A percentile compares a stretch with the other conserved stretches of the same genome.
Evolutionary conservation across 257 asterid genomes (phyloP).

Genomic region (Paraleonurus japonicus): DNA sequence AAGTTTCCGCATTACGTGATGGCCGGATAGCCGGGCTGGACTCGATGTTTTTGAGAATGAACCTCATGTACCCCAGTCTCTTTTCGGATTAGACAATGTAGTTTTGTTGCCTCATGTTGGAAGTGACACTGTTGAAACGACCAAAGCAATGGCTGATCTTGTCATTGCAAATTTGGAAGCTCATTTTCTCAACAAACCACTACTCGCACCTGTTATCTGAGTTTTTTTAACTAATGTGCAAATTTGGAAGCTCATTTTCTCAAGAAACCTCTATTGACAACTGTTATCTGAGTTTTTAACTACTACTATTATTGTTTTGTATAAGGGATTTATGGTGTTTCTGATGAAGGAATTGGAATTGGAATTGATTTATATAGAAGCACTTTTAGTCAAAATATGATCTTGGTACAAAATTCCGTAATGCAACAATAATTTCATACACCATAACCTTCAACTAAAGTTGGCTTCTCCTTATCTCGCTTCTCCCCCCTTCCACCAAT

Average conservation of each 20-base stretch:
- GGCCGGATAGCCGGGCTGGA: slow-evolving; percentile 86
- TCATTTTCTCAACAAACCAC: slow-evolving; percentile 59
- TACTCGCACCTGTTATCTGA: slow-evolving; percentile 66
- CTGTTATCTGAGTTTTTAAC: slow-evolving; percentile 48
- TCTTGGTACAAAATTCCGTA: no score
- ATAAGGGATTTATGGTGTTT: no score
- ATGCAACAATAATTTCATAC: slow-evolving; percentile 2
- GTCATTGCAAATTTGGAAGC: slow-evolving; percentile 70
- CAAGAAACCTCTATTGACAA: slow-evolving; percentile 59
- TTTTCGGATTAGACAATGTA: slow-evolving; percentile 55
- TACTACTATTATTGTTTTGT: neutral
- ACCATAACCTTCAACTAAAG: slow-evolving; percentile 46
- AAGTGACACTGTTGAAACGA: slow-evolving; percentile 60
- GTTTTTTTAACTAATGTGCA: slow-evolving; percentile 3
- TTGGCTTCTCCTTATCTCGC: slow-evolving; percentile 38
- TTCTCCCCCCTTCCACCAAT: slow-evolving; percentile 14
- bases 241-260: slow-evolving; percentile 72
- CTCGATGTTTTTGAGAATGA: slow-evolving; percentile 80
- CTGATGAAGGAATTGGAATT: no score
- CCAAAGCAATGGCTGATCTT: slow-evolving; percentile 71
- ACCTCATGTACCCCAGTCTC: slow-evolving; percentile 57
- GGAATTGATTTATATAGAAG: no score
- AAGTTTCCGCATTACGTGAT: slow-evolving; percentile 59
- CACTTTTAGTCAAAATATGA: no score
- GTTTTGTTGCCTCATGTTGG: slow-evolving; percentile 76